phyloP scores from a whole-genome alignment of 176 grass and related monocot genomes.

The Chrysopogon serrulatus region DNA sequence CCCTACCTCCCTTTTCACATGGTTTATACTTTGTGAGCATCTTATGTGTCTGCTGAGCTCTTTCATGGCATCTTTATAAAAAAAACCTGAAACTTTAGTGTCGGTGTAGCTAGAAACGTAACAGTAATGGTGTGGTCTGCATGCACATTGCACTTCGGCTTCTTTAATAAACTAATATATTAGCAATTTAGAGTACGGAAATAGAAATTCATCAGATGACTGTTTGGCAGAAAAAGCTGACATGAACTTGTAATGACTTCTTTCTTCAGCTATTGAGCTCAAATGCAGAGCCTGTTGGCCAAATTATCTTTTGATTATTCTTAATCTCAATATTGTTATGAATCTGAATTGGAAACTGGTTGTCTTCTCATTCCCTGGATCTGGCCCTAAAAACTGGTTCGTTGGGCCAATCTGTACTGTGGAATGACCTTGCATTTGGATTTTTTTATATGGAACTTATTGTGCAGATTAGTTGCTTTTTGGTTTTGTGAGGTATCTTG shows the following conservation, averaged over 20 bases:
- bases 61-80: not conserved
- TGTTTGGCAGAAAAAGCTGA: not conserved
- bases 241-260: not conserved
- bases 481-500: not conserved
- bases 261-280: not conserved
- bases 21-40: not conserved
- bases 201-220: not conserved
- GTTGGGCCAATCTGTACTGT: not conserved
- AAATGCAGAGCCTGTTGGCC: not conserved
- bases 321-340: not conserved
- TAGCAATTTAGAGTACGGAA: not conserved
- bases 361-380: not conserved
- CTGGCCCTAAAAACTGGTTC: not conserved
- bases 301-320: not conserved
- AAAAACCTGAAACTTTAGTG: not conserved
- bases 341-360: not conserved
- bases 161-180: not conserved
- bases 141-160: not conserved
- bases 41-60: not conserved
- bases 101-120: not conserved
- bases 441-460: not conserved
- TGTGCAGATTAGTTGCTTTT: not conserved
- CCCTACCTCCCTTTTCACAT: not conserved
- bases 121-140: not conserved
- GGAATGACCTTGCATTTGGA: not conserved